Percentiles rank a stretch among this genome's conserved stretches.
Evolutionary conservation across 805 yeast genomes (phyloP).

Genomic region (Ogataea siamensis): DNA sequence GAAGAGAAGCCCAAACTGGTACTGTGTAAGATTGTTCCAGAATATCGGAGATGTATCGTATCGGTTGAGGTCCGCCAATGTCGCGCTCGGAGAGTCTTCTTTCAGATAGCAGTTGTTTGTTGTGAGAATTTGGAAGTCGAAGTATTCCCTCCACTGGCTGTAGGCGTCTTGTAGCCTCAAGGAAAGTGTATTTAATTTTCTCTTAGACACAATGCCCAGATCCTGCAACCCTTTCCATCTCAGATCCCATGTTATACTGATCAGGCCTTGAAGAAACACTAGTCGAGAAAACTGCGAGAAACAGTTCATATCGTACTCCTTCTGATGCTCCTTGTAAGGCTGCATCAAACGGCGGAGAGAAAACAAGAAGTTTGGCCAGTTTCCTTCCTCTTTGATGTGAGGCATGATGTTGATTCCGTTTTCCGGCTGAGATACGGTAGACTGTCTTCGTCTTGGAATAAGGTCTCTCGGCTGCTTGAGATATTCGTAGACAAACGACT

Average conservation of each 20-base stretch:
- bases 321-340: conserved; percentile 30
- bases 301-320: conserved; percentile 36
- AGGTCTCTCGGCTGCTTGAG: conserved; percentile 28
- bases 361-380: conserved; percentile 40
- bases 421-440: conserved; percentile 7
- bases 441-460: conserved; percentile 17
- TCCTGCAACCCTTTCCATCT: conserved; percentile 28
- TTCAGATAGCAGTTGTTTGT: conserved; percentile 8
- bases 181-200: conserved; percentile 30
- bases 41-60: conserved; percentile 36
- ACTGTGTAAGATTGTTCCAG: conserved; percentile 27
- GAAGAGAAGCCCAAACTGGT: conserved; percentile 16
- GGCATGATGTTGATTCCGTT: conserved; percentile 20
- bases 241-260: conserved; percentile 16
- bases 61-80: conserved; percentile 24
- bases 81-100: conserved; percentile 1
- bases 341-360: conserved; percentile 34
- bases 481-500: conserved; percentile 27
- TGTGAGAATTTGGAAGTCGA: conserved; percentile 34
- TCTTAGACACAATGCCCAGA: conserved; percentile 36
- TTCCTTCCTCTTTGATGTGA: conserved; percentile 30
- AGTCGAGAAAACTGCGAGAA: conserved; percentile 38
- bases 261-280: conserved; percentile 38
- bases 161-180: conserved; percentile 34
- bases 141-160: conserved; percentile 37